These are phyloP conservation scores for Microsporum ferrugineum DNA, from an alignment of 2,329 filamentous ascomycete species.

Conservation along the genomic window DNA sequence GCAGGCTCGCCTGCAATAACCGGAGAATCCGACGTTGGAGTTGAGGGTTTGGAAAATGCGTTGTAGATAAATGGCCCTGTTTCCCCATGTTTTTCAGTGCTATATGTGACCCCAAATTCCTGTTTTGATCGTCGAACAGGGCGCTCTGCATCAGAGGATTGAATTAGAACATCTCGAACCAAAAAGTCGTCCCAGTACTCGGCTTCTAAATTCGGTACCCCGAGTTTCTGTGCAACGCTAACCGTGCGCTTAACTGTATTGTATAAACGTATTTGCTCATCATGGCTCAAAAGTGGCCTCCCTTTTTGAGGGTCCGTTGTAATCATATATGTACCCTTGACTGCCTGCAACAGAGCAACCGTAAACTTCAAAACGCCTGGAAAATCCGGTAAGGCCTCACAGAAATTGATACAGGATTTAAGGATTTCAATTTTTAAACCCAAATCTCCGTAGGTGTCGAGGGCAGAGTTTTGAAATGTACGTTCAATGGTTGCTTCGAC, in stretches of 20 bases:
- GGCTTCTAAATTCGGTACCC: slow-evolving; percentile 56
- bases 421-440: slow-evolving; percentile 77
- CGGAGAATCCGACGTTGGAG: slow-evolving; percentile 49
- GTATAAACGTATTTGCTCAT: slow-evolving; percentile 75
- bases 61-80: slow-evolving; percentile 89
- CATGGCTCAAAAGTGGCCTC: slow-evolving; percentile 57
- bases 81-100: slow-evolving; percentile 28
- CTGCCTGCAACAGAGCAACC: slow-evolving; percentile 68
- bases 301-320: slow-evolving; percentile 54
- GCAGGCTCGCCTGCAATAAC: slow-evolving; percentile 69
- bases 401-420: slow-evolving; percentile 82
- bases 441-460: slow-evolving; percentile 58
- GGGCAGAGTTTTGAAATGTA: slow-evolving; percentile 34
- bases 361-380: slow-evolving; percentile 81
- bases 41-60: slow-evolving; percentile 64
- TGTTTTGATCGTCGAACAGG: slow-evolving; percentile 53
- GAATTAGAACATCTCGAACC: slow-evolving; percentile 62
- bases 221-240: slow-evolving; percentile 62
- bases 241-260: slow-evolving; percentile 80
- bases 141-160: slow-evolving; percentile 47
- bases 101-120: slow-evolving; percentile 37
- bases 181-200: slow-evolving; percentile 98
- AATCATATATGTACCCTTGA: slow-evolving; percentile 63
- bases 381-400: slow-evolving; percentile 86
- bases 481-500: slow-evolving; percentile 32